Evolutionary conservation across 2,329 filamentous ascomycete genomes (phyloP), one percentile per base, ranked within the genome.

Genomic region (Diaporthe aspalathi): DNA sequence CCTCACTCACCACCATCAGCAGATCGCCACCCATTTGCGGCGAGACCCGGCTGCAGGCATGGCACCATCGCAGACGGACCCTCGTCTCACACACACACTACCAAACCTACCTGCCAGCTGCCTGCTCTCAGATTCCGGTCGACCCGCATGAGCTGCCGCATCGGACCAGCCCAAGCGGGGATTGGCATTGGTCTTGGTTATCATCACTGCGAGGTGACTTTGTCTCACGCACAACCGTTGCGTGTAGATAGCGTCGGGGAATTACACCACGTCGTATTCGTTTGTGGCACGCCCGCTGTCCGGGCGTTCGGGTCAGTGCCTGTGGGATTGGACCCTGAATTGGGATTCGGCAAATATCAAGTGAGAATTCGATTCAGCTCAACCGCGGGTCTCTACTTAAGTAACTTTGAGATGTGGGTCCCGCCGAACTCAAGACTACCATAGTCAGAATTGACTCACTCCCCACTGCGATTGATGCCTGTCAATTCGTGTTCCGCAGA

Each of bases 1-100:
- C 40, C n/a, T n/a, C n/a, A n/a, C 57, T 63, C 43, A 63, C 57
- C 40, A 63, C 57, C 57, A 22, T 63, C 57, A 63, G 57, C 57
- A 63, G 57, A 49, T 63, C 40, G 57, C 40, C 57, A 63, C 57
- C 57, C 40, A 63, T 47, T 63, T 9, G 17, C 57, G 57, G 57
- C 57, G 57, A 63, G 43, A 49, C 40, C 57, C 40, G 57, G 57
- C 40, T 62, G 40, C 57, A 35, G 20, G 20, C 60, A 63, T 62
- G 60, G 43, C 43, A 49, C 60, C 43, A 35, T 63, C 43, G 29
- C 27, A 14, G 29, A 22, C 32, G 32, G 27, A 12, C 43, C 17
- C 43, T 11, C 29, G 14, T 27, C n/a, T 17, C 60, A 17, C 43
- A 35, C 43, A 32, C 60, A 20, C 60, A 38, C 29, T 49, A 63